phyloP scores from a whole-genome alignment of 148 eudicot genomes.

The Bassia scoparia region DNA sequence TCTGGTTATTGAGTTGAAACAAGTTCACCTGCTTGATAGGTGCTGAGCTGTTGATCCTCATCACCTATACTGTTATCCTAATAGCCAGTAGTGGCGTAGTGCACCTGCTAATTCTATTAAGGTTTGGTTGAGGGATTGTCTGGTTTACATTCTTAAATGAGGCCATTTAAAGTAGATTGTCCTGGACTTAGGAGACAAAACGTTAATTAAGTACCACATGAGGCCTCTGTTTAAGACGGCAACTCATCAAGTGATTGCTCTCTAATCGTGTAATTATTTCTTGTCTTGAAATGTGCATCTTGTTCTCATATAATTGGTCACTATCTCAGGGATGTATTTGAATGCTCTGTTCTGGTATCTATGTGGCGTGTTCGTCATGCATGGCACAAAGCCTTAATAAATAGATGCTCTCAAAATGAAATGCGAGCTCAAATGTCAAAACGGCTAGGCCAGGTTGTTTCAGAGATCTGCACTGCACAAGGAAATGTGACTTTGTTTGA shows the following conservation, averaged over 20 bases:
- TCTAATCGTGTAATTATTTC: neutral
- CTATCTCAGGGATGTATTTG: conserved; percentile 75
- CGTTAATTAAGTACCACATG: neutral
- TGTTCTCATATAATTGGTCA: conserved; percentile 8
- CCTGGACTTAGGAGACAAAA: neutral
- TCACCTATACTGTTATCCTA: neutral
- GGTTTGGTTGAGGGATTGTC: neutral
- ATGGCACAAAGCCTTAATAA: conserved; percentile 84
- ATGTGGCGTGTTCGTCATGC: conserved; percentile 94
- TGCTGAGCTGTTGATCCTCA: neutral
- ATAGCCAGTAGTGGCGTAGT: too few relatives aligned
- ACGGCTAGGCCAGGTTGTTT: conserved; percentile 53
- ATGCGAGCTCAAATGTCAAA: conserved; percentile 53
- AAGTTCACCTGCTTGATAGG: too few relatives aligned
- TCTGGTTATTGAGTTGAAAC: neutral
- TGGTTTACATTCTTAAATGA: neutral
- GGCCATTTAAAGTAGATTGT: neutral
- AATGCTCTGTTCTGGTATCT: conserved; percentile 83
- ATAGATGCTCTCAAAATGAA: conserved; percentile 58
- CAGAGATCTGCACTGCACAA: conserved; percentile 49
- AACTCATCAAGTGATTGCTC: neutral
- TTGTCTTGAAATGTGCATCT: neutral
- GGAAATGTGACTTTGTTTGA: conserved; percentile 48
- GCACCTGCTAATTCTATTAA: neutral
- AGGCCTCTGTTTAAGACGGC: conserved; percentile 1